Evolutionary conservation across 495 filamentous ascomycete genomes (phyloP).

Genomic region (Cryomyces antarcticus): DNA sequence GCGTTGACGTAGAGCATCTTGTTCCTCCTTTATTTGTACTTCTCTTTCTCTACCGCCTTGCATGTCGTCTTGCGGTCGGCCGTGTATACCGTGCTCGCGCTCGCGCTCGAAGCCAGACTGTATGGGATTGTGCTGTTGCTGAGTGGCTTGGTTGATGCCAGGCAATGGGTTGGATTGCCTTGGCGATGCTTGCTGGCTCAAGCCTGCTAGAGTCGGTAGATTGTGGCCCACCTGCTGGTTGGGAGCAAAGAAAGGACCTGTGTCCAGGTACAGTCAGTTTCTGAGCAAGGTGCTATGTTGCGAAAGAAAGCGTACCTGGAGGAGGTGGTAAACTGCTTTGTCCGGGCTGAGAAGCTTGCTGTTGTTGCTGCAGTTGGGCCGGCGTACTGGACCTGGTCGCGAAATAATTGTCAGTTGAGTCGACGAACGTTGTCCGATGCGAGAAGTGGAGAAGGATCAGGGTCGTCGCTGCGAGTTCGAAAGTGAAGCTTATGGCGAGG

Average conservation of each 20-base stretch:
- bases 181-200: slow-evolving; percentile 3
- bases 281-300: no score
- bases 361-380: no score
- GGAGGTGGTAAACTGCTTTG: no score
- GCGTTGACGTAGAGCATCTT: slow-evolving; percentile 36
- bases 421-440: no score
- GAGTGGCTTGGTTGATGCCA: not conserved
- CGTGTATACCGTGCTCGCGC: not conserved
- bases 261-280: not conserved
- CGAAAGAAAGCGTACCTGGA: no score
- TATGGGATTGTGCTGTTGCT: not conserved
- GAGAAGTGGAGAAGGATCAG: no score
- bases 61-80: not conserved
- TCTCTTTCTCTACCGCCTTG: slow-evolving; percentile 6
- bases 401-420: no score
- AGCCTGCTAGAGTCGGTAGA: slow-evolving; percentile 8
- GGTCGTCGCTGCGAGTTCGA: no score
- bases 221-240: slow-evolving; percentile 5
- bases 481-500: no score
- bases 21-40: slow-evolving; percentile 24
- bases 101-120: slow-evolving; percentile 1
- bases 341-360: no score
- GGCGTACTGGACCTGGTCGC: no score
- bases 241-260: slow-evolving; percentile 7
- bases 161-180: not conserved